A percentile compares a stretch with the other conserved stretches of the same genome.
Conservation (phyloP, 805 yeast species). For the Lipomyces sp. region DNA sequence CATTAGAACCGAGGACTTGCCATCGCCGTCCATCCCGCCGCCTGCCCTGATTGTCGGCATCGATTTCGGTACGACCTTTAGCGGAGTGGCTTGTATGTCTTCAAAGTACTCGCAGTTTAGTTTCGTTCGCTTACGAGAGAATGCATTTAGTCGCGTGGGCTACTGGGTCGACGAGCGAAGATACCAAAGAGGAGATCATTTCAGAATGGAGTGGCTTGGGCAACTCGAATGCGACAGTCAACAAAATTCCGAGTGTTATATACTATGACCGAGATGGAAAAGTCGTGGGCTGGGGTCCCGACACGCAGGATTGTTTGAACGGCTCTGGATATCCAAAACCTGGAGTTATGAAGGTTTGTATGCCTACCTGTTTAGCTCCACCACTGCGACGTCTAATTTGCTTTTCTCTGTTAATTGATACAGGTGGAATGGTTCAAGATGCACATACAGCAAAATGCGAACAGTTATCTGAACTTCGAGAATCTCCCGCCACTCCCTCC, state of each 20-base stretch:
- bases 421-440: conserved; percentile 23
- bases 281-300: conserved; percentile 24
- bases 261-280: conserved; percentile 18
- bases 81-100: conserved; percentile 23
- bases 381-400: background rate
- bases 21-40: no score
- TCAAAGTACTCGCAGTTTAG: no score
- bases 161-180: conserved; percentile 3
- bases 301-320: conserved; percentile 5
- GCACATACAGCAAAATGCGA: conserved; percentile 12
- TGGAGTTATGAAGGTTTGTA: conserved; percentile 11
- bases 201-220: conserved; percentile 24
- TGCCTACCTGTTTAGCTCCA: no score
- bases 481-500: conserved; percentile 10
- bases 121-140: background rate
- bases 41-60: conserved; percentile 27
- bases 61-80: conserved; percentile 26
- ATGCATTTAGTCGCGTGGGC: conserved; percentile 13
- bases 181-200: background rate
- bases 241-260: conserved; percentile 21
- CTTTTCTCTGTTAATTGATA: background rate
- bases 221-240: conserved; percentile 8
- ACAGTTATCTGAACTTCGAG: conserved; percentile 2
- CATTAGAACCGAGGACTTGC: no score
- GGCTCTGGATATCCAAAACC: conserved; percentile 9